Percentiles rank a stretch among this genome's conserved stretches.
Evolutionary conservation across 352 stramenopile species (phyloP).

Genomic region (Globisporangium recalcitrans): DNA sequence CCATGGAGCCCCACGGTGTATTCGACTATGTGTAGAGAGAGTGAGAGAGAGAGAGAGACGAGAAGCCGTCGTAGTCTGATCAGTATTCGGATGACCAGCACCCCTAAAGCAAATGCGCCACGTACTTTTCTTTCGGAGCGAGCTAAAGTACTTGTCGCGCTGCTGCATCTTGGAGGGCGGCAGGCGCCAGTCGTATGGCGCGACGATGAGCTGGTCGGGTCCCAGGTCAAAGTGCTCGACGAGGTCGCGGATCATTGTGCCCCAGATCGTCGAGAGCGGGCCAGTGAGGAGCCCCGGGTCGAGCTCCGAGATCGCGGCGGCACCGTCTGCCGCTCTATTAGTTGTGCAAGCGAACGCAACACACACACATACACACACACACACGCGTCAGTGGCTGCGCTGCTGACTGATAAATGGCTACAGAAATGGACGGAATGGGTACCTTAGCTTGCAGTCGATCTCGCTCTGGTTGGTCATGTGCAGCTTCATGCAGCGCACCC

Average conservation of each 20-base stretch:
- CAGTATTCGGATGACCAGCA: no score
- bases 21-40: constrained; percentile 40
- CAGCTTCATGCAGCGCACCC: constrained; percentile 72
- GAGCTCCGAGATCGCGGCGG: constrained; percentile 62
- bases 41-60: no score
- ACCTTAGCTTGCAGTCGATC: constrained; percentile 72
- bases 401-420: not conserved
- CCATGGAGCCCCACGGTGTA: constrained; percentile 49
- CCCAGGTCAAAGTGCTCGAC: constrained; percentile 65
- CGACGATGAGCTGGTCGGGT: constrained; percentile 63
- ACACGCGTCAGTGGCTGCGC: not conserved
- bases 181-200: constrained; percentile 79
- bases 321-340: constrained; percentile 45
- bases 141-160: constrained; percentile 70
- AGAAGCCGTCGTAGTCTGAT: no score
- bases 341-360: not conserved
- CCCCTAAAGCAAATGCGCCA: constrained; percentile 4
- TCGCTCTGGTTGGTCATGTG: constrained; percentile 63
- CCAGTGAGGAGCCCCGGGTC: constrained; percentile 73
- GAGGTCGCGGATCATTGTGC: constrained; percentile 56
- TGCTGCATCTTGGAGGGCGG: constrained; percentile 63
- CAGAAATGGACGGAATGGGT: not conserved
- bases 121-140: constrained; percentile 68
- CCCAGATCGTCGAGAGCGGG: constrained; percentile 68
- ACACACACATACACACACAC: not conserved